Evolutionary conservation across 495 filamentous ascomycete species (phyloP), one percentile per base, ranked within the genome.

Genomic region (Daldinia childiae): DNA sequence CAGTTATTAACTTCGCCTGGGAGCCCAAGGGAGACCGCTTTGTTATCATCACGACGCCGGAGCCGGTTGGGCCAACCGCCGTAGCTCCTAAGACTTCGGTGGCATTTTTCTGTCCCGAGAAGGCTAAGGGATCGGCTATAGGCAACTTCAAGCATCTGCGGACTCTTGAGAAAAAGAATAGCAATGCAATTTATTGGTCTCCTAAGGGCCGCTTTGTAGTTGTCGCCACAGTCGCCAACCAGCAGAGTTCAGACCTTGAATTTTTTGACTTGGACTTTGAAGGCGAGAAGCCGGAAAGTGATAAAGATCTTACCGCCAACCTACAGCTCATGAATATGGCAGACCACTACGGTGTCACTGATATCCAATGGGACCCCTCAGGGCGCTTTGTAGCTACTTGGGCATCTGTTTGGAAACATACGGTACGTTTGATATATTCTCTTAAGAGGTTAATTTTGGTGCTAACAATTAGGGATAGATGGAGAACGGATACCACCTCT

Each of bases 151-250:
- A 93, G 85, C 91, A 94, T 71, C 89, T 98, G 62, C 89, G 92
- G 45, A 98, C 93, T 0, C 85, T 96, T 21, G 95, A 99, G 72
- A 97, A 97, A 89, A 98, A 97, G 87, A 99, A 94, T 80, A 97
- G 90, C 87, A 99, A 99, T 76, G 96, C 92, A 59, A 98, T 99
- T 76, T 97, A 97, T 88, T 99, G 95, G 95, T 96, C 93, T n/a
- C 95, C 95, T 14, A 93, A 92, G 84, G 95, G 95, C 15, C 89
- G 95, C 17, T 98, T 99, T 76, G 94, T 97, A 50, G 88, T 97
- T 45, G 88, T 99, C 14, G 95, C 92, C 24, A 95, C 95, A 1
- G 91, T 99, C 14, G 90, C 92, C 83, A 97, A 93, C 64, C 90
- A 93, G 77, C 91, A 97, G 81, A 93, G 87, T 83, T 97, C 92